A percentile compares a stretch with the other conserved stretches of the same genome.
Evolutionary conservation across 108 stramenopile genomes (phyloP).

Genomic region (Cylindrotheca fusiformis): DNA sequence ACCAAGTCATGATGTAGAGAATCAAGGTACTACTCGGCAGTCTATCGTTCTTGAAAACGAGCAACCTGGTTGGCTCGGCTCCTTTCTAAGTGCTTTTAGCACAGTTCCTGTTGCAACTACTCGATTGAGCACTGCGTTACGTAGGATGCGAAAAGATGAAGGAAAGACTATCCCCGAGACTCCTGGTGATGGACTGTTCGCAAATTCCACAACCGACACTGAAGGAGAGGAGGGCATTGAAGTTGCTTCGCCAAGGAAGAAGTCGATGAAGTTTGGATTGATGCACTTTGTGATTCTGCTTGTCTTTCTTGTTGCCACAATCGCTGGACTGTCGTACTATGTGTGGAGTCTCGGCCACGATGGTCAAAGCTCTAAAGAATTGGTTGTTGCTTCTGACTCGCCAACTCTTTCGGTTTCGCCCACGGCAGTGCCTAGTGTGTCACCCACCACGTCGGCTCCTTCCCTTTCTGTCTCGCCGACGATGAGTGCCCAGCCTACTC

Average conservation of each 20-base stretch:
- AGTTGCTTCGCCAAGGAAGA: not conserved
- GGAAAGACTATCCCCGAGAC: slow-evolving; percentile 1
- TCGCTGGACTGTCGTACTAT: not conserved
- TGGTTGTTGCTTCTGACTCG: not conserved
- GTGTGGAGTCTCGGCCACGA: not conserved
- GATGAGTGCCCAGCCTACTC: not conserved
- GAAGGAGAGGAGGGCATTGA: not conserved
- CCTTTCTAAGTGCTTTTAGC: not conserved
- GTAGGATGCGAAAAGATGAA: too few species aligned
- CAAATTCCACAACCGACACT: not conserved
- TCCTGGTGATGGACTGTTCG: not conserved
- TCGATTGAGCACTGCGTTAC: not conserved
- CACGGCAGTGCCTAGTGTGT: not conserved
- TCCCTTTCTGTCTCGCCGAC: not conserved
- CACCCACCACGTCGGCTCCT: not conserved
- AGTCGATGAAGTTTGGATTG: not conserved
- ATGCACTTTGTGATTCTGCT: not conserved
- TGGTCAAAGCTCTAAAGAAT: not conserved
- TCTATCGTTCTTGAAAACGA: too few species aligned
- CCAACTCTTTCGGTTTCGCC: not conserved
- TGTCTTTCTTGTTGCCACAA: not conserved
- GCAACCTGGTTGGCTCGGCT: too few species aligned
- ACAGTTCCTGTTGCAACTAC: not conserved
- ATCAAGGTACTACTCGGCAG: too few species aligned
- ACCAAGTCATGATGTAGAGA: too few species aligned